Conservation (phyloP, 164 flowering plant genomes). For the Vitis labrusca region DNA sequence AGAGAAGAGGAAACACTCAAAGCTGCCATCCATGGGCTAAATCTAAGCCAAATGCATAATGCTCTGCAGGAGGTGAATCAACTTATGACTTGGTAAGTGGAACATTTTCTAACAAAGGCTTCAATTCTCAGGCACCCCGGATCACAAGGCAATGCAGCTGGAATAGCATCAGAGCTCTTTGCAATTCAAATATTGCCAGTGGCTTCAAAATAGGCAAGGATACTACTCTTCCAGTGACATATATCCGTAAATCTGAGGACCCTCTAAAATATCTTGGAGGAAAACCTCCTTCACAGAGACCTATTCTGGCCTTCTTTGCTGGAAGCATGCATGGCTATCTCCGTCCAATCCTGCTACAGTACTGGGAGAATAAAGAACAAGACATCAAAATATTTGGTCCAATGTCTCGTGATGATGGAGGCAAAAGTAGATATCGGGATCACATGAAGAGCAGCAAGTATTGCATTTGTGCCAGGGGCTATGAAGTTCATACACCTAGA, state of each 20-base stretch:
- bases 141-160: conserved; percentile 23
- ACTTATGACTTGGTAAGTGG: not conserved
- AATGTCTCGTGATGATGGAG: conserved; percentile 29
- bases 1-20: not conserved
- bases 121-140: conserved; percentile 29
- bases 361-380: conserved; percentile 40
- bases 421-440: conserved; percentile 34
- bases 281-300: conserved; percentile 32
- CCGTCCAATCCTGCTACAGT: conserved; percentile 32
- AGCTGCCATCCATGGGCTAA: not conserved
- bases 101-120: not conserved
- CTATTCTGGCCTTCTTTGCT: conserved; percentile 42
- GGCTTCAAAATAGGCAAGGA: conserved; percentile 43
- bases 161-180: conserved; percentile 38
- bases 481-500: conserved; percentile 44
- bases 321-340: conserved; percentile 46
- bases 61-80: no score
- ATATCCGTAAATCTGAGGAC: conserved; percentile 22
- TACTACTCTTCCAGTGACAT: conserved; percentile 38
- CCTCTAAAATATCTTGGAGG: conserved; percentile 35
- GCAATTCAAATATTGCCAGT: conserved; percentile 38
- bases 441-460: conserved; percentile 53
- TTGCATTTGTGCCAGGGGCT: conserved; percentile 46
- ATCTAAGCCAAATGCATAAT: conserved; percentile 1
- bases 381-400: conserved; percentile 47